A percentile compares a stretch with the other conserved stretches of the same genome.
phyloP scores from a whole-genome alignment of 2,329 filamentous ascomycete genomes.

The Davidsoniella australis region DNA sequence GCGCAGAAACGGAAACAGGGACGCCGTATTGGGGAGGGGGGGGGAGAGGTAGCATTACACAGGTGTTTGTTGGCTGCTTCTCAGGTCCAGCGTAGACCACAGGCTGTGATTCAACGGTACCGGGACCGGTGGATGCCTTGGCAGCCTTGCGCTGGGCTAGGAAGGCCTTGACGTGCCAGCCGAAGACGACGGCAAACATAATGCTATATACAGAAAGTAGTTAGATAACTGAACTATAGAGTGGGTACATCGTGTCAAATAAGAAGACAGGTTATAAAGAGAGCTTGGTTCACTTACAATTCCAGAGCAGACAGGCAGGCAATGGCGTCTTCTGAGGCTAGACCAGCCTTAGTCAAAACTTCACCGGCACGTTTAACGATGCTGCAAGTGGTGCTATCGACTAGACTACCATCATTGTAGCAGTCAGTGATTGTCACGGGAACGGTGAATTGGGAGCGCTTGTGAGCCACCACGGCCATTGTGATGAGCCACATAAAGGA shows the following conservation, averaged over 20 bases:
- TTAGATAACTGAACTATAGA: not conserved
- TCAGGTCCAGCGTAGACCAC: not conserved
- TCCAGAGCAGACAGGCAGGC: constrained; percentile 28
- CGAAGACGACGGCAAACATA: constrained; percentile 23
- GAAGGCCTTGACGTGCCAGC: constrained; percentile 22
- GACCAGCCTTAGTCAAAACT: constrained; percentile 22
- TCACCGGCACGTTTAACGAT: constrained; percentile 18
- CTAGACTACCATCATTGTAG: constrained; percentile 23
- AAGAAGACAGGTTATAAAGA: not conserved
- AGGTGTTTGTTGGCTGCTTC: not conserved
- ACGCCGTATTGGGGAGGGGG: not conserved
- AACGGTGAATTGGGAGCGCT: constrained; percentile 22
- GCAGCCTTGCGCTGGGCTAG: constrained; percentile 23
- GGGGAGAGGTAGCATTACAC: not conserved
- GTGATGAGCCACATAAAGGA: constrained; percentile 30
- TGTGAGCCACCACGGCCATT: constrained; percentile 24
- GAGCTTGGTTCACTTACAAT: constrained; percentile 19
- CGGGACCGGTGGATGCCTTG: constrained; percentile 7
- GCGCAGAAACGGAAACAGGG: not conserved
- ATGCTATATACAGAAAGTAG: constrained; percentile 18
- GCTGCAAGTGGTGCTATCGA: constrained; percentile 24
- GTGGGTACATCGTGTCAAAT: not conserved
- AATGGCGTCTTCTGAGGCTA: constrained; percentile 22
- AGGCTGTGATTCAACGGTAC: constrained; percentile 14
- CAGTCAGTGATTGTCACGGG: constrained; percentile 18